Evolutionary conservation across 495 filamentous ascomycete genomes (phyloP).

Genomic region (Apiosordaria backusii): DNA sequence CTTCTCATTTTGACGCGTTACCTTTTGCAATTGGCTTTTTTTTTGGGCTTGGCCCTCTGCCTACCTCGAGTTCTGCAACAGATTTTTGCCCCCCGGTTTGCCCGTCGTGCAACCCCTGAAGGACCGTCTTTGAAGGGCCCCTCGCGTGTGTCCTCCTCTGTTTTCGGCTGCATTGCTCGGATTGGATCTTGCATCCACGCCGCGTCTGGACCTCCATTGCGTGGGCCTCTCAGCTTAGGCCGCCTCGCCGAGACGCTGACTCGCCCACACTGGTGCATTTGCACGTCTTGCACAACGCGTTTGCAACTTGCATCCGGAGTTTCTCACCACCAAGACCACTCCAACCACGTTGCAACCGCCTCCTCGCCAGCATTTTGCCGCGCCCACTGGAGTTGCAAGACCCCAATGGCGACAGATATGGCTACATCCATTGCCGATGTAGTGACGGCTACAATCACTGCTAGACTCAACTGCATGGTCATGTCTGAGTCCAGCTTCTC

Average conservation of each 20-base stretch:
- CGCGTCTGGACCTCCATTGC: conserved; percentile 10
- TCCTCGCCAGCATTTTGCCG: not conserved
- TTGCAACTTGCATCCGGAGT: conserved; percentile 2
- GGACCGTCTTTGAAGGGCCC: not conserved
- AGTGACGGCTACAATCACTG: not conserved
- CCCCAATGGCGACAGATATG: not conserved
- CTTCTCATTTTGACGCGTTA: not conserved
- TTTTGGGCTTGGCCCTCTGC: not conserved
- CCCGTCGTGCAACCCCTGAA: not conserved
- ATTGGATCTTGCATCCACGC: conserved; percentile 9
- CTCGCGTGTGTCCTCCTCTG: not conserved
- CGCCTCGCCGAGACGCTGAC: conserved; percentile 14
- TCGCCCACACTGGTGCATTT: not conserved
- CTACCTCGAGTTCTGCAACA: not conserved
- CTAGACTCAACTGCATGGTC: conserved; percentile 23
- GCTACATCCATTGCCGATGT: not conserved
- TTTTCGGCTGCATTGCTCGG: not conserved
- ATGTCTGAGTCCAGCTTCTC: conserved; percentile 33
- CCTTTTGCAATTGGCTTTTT: not conserved
- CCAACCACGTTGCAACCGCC: not conserved
- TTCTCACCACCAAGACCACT: not conserved
- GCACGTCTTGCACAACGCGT: conserved; percentile 8
- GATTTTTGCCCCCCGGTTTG: not conserved
- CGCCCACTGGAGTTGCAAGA: not conserved
- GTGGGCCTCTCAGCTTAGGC: conserved; percentile 12